Percentiles rank a stretch among this genome's conserved stretches.
Evolutionary conservation across 2,329 filamentous ascomycete species (phyloP).

Genomic region (Chrysosporium keratinophilum): DNA sequence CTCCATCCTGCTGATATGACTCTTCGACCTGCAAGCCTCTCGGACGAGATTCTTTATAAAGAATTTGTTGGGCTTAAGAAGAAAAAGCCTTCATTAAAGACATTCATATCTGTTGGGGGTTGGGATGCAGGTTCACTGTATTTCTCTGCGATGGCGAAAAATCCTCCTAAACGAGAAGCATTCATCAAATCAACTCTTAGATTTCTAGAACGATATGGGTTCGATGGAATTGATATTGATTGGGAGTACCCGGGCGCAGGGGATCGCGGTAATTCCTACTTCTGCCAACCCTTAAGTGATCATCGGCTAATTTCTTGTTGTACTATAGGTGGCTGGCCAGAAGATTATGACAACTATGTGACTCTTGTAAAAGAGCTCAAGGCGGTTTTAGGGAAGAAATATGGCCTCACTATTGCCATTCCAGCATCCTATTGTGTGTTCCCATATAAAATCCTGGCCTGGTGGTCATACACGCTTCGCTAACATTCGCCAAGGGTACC

Average conservation of each 20-base stretch:
- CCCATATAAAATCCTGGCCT: background rate
- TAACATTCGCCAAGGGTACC: constrained; percentile 14
- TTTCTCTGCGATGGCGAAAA: constrained; percentile 19
- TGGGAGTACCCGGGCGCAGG: constrained; percentile 10
- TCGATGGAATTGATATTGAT: constrained; percentile 13
- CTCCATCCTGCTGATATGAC: background rate
- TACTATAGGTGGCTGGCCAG: background rate
- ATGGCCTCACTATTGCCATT: background rate
- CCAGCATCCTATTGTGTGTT: background rate
- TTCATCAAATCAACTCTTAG: constrained; percentile 1
- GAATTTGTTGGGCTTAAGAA: constrained; percentile 26
- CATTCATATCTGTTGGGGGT: constrained; percentile 34
- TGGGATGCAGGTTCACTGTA: constrained; percentile 22
- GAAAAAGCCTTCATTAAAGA: constrained; percentile 21
- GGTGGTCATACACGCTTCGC: constrained; percentile 12
- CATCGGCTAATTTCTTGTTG: background rate
- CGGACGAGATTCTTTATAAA: constrained; percentile 14
- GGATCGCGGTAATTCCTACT: background rate
- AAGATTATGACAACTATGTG: constrained; percentile 5
- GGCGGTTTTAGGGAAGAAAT: constrained; percentile 1
- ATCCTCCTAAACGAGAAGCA: background rate
- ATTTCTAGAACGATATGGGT: constrained; percentile 9
- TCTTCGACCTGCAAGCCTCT: constrained; percentile 19
- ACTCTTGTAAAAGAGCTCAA: constrained; percentile 1
- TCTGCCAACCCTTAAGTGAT: background rate